These are phyloP conservation scores for Wickerhamomyces queroliae DNA, from an alignment of 805 yeast genomes.

Conservation along the genomic window DNA sequence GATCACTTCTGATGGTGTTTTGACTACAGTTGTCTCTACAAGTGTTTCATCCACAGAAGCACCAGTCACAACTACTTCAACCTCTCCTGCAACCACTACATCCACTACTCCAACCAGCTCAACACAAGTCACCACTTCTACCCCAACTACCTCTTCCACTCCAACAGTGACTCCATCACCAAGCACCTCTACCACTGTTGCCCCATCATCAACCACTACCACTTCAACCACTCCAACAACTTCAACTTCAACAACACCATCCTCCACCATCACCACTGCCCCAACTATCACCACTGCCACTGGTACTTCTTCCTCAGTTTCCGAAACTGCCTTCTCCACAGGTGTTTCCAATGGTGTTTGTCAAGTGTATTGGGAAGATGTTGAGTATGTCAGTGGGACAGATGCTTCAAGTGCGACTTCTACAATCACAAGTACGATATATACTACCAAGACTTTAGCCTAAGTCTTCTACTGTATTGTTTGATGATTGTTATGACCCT, in stretches of 20 bases:
- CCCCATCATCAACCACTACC: conserved; percentile 2
- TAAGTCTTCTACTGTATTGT: background rate
- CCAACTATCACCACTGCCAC: conserved; percentile 6
- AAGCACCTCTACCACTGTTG: background rate
- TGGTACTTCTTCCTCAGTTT: conserved; percentile 5
- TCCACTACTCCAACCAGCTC: background rate
- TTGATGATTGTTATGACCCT: too few species aligned
- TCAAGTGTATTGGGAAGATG: conserved; percentile 21
- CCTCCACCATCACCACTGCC: conserved; percentile 1
- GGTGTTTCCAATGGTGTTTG: conserved; percentile 19
- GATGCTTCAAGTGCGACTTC: conserved; percentile 22
- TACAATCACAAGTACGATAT: conserved; percentile 19
- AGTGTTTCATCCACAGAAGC: background rate
- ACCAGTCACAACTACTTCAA: conserved; percentile 6
- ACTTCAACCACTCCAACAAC: background rate
- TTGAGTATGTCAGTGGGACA: conserved; percentile 21
- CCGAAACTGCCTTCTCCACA: conserved; percentile 16
- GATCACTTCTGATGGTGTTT: conserved; percentile 15
- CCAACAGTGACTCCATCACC: too few species aligned
- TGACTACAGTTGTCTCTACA: conserved; percentile 17
- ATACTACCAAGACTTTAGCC: conserved; percentile 13
- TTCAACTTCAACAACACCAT: conserved; percentile 2
- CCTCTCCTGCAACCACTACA: conserved; percentile 5
- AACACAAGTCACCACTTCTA: background rate
- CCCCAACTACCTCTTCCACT: conserved; percentile 1